Base-by-base conservation (phyloP, 1,284 basidiomycete genomes). In the Anthracocystis panici-leucophaei region DNA sequence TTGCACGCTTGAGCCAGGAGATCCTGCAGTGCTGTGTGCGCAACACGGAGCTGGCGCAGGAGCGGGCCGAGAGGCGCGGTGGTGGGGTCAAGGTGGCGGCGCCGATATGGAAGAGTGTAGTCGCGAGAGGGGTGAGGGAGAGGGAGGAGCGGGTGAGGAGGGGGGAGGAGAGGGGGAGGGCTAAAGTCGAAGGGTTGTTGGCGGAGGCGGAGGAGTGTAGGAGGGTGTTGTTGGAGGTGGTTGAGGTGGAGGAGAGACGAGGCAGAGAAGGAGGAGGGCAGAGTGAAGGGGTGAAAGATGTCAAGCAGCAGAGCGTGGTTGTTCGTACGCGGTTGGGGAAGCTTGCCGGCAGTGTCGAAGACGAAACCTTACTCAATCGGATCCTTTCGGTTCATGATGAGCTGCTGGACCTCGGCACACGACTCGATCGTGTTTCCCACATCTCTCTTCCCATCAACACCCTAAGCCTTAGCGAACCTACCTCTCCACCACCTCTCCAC, bases 11-110 rank as follows among this genome's bases (percentile, higher is more conserved):
- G 12, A 86, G 85, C 38, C 86, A 88, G 64, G 84, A 86, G 40
- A 87, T 88, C 51, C 84, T 93, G 70, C 91, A 91, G 77, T 90
- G 91, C 18, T 98, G 95, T 84, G 90, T 97, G 12, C 88, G 95
- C 65, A 82, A 83, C 51, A 81, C 80, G 2, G 75, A 81, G 64
- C 49, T 63, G 8, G 78, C 81, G 21, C 77, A 81, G 64, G 57
- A 68, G 21, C 53, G 66, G 21, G 82, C 80, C 10, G 61, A 54
- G 41, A 59, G 68, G 21, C 57, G 57, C 48, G 82, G 81, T 10
- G 31, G 12, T 11, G 31, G 31, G 33, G 45, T 78, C 40, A 80
- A 79, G 42, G 67, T 81, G 40, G 72, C 82, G 5, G 77, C 82
- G 52, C 81, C 80, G 18, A 82, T 84, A 61, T 81, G 82, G 62